Evolutionary conservation across 2,329 filamentous ascomycete species (phyloP), one percentile per base, ranked within the genome.

Genomic region (Alternaria sp.): DNA sequence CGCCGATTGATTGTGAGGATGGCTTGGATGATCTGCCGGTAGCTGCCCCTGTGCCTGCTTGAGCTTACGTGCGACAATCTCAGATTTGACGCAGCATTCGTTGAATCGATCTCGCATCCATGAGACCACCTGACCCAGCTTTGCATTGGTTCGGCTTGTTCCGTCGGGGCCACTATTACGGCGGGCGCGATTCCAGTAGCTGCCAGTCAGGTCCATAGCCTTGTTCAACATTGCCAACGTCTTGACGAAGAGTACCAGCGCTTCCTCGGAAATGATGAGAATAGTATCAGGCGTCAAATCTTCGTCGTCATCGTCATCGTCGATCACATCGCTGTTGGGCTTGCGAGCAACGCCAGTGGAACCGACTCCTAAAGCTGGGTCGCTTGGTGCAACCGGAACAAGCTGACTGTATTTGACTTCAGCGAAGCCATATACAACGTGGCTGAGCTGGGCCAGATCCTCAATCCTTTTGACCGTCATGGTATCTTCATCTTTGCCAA

Each of bases 361-460:
- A 54, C 81, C 82, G 46, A 85, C 82, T 7, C 90, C 90, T 5
- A 93, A 85, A 6, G 88, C 89, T 69, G 91, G 89, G 52, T 92
- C 89, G 69, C 87, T 87, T 1, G 95, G 96, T 1, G 93, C 89
- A 47, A 96, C 83, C 4, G 96, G 96, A 54, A 97, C 88, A n/a
- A 99, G 86, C 80, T 99, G 96, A 80, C 96, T 96, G 81, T 96
- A 97, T 81, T 99, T 99, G 76, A 99, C 95, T 81, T 99, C 95
- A 6, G 96, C 96, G 80, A 99, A 98, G 4, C 95, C 94, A 78
- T 94, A 99, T 3, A 99, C 94, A 49, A 97, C 96, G 78, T 99
- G 94, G 76, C 94, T 97, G 43, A 94, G 87, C 30, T 93, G 96
- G 2, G 96, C 96, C 68, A 93, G 91, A 72, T 98, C 94, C 78